Conservation (phyloP, 2,329 filamentous ascomycete genomes). For the Sclerotinia spermophila region DNA sequence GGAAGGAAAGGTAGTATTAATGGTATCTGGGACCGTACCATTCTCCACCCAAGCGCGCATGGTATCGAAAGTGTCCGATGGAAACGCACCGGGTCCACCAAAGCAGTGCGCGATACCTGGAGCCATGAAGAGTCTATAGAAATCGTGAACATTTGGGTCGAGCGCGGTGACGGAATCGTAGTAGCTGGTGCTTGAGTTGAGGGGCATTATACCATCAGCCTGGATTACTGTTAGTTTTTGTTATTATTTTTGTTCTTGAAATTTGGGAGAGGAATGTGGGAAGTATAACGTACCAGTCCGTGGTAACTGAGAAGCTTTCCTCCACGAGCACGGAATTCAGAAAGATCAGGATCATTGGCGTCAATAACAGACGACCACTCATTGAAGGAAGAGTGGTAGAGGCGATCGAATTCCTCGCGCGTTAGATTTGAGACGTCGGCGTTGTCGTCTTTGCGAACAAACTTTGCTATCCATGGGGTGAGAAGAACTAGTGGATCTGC, state of each 20-base stretch:
- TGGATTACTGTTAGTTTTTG: background rate
- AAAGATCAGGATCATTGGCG: slow-evolving; percentile 20
- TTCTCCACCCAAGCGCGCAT: slow-evolving; percentile 2
- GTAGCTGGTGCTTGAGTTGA: slow-evolving; percentile 36
- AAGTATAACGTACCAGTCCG: slow-evolving; percentile 4
- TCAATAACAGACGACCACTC: background rate
- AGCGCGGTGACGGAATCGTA: slow-evolving; percentile 21
- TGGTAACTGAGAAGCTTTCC: slow-evolving; percentile 25
- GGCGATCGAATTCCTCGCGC: slow-evolving; percentile 5
- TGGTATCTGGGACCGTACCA: background rate
- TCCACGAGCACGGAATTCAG: slow-evolving; percentile 10
- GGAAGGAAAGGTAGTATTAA: background rate
- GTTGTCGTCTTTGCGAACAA: too few species aligned
- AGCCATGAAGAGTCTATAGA: background rate
- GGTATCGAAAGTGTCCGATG: background rate
- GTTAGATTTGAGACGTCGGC: slow-evolving; percentile 13
- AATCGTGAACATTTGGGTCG: background rate
- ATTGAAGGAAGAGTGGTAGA: background rate
- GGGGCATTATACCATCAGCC: slow-evolving; percentile 37
- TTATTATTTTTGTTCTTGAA: background rate
- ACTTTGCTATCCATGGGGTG: too few species aligned
- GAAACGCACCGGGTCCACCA: background rate
- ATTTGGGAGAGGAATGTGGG: background rate
- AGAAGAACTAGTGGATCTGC: too few species aligned
- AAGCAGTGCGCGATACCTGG: background rate